These are phyloP conservation scores for Ceratobasidium theobromae DNA, from an alignment of 1,284 basidiomycete genomes.

Conservation along the genomic window DNA sequence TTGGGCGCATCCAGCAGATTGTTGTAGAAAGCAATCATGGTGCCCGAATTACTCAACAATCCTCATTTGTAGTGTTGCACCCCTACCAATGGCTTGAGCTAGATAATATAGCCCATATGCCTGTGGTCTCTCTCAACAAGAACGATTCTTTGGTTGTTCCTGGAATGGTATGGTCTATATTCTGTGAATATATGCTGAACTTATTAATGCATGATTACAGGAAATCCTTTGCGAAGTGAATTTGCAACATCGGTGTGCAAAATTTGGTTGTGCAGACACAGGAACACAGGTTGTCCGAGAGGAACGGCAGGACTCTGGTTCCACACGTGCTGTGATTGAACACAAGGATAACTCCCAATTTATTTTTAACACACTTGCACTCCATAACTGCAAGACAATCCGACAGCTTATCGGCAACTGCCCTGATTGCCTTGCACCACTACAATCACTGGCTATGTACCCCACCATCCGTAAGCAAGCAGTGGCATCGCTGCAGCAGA, in stretches of 20 bases:
- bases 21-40: background rate
- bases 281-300: background rate
- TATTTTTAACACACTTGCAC: background rate
- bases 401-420: background rate
- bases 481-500: background rate
- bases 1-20: background rate
- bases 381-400: slow-evolving; percentile 12
- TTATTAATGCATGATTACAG: background rate
- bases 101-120: background rate
- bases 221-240: background rate
- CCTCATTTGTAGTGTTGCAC: background rate
- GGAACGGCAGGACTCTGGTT: background rate
- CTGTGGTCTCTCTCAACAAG: background rate
- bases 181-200: no score
- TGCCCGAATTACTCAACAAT: no score
- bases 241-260: slow-evolving; percentile 1
- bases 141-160: background rate
- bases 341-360: background rate
- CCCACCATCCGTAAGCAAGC: background rate
- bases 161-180: background rate
- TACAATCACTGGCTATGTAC: background rate
- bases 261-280: background rate
- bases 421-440: background rate
- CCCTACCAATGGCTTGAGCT: background rate
- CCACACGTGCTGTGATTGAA: background rate